Percentiles rank a stretch among this genome's conserved stretches.
phyloP scores from a whole-genome alignment of 441 rosid species.

The Manihot esculenta region DNA sequence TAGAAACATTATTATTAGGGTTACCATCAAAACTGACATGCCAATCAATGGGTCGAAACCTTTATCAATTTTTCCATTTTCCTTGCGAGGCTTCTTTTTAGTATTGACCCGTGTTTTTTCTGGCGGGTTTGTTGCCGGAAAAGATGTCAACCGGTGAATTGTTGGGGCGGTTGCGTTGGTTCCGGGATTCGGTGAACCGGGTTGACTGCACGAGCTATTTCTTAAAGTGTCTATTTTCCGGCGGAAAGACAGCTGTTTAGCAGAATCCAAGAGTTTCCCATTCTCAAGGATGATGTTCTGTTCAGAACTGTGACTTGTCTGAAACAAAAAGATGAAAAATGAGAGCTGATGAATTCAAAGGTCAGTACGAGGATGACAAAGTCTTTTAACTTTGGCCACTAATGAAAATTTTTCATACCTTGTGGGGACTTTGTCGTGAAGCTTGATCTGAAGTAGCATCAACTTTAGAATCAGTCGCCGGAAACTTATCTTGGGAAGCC shows the following conservation, averaged over 20 bases:
- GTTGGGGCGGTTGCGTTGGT: not conserved
- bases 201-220: slow-evolving; percentile 21
- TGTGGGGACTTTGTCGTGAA: not conserved
- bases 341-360: not conserved
- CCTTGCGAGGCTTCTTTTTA: not conserved
- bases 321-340: not conserved
- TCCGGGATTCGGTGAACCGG: slow-evolving; percentile 26
- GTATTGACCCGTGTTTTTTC: not conserved
- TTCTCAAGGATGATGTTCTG: slow-evolving; percentile 18
- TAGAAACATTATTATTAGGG: slow-evolving; percentile 49
- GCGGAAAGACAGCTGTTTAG: slow-evolving; percentile 21
- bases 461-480: not conserved
- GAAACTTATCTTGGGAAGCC: not conserved
- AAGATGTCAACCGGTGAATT: not conserved
- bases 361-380: no score
- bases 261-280: slow-evolving; percentile 18
- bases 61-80: not conserved
- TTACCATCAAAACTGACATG: slow-evolving; percentile 48
- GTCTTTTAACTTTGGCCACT: no score
- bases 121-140: not conserved
- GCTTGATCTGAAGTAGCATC: not conserved
- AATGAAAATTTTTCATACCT: slow-evolving; percentile 4
- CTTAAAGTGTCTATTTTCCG: slow-evolving; percentile 25
- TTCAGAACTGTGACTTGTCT: slow-evolving; percentile 21
- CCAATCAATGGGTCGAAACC: slow-evolving; percentile 49